Evolutionary conservation across 495 filamentous ascomycete genomes (phyloP).

Genomic region (Aspergillus coremiiformis): DNA sequence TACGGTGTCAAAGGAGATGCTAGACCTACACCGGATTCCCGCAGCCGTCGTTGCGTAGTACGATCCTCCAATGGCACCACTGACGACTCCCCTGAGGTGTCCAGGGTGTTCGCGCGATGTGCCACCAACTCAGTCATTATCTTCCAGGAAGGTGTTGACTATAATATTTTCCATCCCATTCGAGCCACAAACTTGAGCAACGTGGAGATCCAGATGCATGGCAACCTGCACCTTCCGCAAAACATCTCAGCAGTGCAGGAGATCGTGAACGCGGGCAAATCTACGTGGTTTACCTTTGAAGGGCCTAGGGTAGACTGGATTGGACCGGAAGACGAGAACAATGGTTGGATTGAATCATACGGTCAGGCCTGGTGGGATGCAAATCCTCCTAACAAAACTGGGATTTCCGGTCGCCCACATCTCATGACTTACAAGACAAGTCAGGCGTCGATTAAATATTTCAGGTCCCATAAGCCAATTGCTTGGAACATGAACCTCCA

Average conservation of each 20-base stretch:
- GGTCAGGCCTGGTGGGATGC: conserved; percentile 42
- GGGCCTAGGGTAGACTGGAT: conserved; percentile 29
- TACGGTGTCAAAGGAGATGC: not conserved
- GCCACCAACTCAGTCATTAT: conserved; percentile 26
- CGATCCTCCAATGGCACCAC: conserved; percentile 24
- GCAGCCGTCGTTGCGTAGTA: conserved; percentile 7
- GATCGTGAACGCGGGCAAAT: conserved; percentile 23
- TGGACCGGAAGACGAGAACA: conserved; percentile 24
- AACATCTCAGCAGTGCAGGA: conserved; percentile 27
- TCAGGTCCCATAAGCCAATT: conserved; percentile 38
- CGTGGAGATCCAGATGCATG: conserved; percentile 33
- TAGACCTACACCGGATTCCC: conserved; percentile 1
- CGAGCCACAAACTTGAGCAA: conserved; percentile 31
- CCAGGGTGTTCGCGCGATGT: conserved; percentile 24
- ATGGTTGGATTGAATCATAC: conserved; percentile 40
- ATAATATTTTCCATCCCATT: conserved; percentile 34
- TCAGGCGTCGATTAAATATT: conserved; percentile 26
- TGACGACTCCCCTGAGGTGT: conserved; percentile 30
- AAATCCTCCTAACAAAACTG: conserved; percentile 29
- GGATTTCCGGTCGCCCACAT: conserved; percentile 30
- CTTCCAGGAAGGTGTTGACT: conserved; percentile 31
- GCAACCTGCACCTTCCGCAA: conserved; percentile 35
- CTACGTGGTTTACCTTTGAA: conserved; percentile 28
- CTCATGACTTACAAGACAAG: conserved; percentile 33
- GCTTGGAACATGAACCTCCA: conserved; percentile 35